These are phyloP conservation scores for Leishmania martiniquensis DNA, from an alignment of 208 protist species.

Conservation along the genomic window DNA sequence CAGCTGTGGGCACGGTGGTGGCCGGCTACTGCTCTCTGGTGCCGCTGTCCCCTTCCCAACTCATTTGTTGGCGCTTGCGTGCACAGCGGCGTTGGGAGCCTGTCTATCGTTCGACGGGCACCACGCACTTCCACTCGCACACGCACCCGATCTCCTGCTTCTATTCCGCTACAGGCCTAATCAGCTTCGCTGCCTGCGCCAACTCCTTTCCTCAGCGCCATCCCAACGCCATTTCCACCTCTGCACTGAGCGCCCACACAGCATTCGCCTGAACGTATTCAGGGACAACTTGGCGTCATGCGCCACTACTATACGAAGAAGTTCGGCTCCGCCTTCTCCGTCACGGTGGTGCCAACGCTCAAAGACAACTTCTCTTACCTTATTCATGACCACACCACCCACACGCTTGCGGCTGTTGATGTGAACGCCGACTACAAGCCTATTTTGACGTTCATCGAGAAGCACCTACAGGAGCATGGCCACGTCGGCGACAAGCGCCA, in stretches of 20 bases:
- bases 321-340: constrained; percentile 73
- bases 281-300: constrained; percentile 7
- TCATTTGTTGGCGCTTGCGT: background rate
- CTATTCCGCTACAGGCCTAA: too few species aligned
- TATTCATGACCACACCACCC: constrained; percentile 72
- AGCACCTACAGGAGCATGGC: constrained; percentile 20
- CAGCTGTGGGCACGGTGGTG: background rate
- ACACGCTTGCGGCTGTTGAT: constrained; percentile 82
- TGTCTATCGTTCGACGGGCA: too few species aligned
- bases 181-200: background rate
- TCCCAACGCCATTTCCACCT: background rate
- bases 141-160: too few species aligned
- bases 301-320: constrained; percentile 44
- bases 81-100: too few species aligned
- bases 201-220: background rate
- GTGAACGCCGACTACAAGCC: constrained; percentile 74
- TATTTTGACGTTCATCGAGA: constrained; percentile 54
- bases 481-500: background rate
- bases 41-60: background rate
- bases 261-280: too few species aligned
- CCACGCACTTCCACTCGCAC: too few species aligned
- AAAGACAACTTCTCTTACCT: constrained; percentile 94
- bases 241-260: background rate
- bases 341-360: constrained; percentile 82
- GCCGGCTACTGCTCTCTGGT: background rate